These are phyloP conservation scores for Aspergillus neoniger DNA, from an alignment of 2,329 filamentous ascomycete genomes.

Conservation along the genomic window DNA sequence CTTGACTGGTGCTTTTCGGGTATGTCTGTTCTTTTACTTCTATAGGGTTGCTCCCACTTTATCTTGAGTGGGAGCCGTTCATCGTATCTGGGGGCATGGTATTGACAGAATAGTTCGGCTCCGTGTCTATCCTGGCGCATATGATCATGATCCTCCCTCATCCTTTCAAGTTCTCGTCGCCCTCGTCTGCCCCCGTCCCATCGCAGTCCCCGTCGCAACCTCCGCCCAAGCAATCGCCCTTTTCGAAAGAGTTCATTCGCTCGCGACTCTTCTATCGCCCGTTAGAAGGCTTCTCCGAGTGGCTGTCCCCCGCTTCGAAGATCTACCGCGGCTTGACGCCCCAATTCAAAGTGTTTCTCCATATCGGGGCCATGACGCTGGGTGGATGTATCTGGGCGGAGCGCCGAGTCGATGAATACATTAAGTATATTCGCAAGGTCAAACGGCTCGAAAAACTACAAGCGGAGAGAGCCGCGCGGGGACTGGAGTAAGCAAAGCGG, in stretches of 20 bases:
- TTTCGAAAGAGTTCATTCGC: slow-evolving; percentile 34
- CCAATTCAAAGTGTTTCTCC: slow-evolving; percentile 54
- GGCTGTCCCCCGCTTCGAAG: slow-evolving; percentile 45
- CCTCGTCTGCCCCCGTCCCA: slow-evolving; percentile 30
- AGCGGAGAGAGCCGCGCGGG: slow-evolving; percentile 27
- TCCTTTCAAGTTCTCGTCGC: slow-evolving; percentile 42
- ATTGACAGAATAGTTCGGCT: slow-evolving; percentile 40
- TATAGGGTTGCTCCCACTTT: neutral
- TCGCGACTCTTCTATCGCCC: slow-evolving; percentile 41
- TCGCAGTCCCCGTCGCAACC: slow-evolving; percentile 22
- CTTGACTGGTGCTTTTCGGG: slow-evolving; percentile 45
- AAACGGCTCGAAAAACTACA: slow-evolving; percentile 45
- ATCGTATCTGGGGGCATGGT: no score
- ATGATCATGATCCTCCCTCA: slow-evolving; percentile 48
- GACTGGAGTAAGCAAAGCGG: slow-evolving; percentile 13
- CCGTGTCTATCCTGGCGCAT: slow-evolving; percentile 49
- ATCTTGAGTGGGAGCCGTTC: no score
- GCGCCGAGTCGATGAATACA: slow-evolving; percentile 48
- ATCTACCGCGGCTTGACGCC: slow-evolving; percentile 51
- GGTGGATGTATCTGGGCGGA: slow-evolving; percentile 54
- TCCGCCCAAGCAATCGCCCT: slow-evolving; percentile 22
- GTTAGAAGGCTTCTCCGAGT: slow-evolving; percentile 52
- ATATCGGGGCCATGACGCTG: slow-evolving; percentile 50
- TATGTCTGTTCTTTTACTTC: slow-evolving; percentile 27
- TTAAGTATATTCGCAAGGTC: slow-evolving; percentile 43